Conservation (phyloP, 1,139 yeast genomes). For the Arxiozyma heterogenica region DNA sequence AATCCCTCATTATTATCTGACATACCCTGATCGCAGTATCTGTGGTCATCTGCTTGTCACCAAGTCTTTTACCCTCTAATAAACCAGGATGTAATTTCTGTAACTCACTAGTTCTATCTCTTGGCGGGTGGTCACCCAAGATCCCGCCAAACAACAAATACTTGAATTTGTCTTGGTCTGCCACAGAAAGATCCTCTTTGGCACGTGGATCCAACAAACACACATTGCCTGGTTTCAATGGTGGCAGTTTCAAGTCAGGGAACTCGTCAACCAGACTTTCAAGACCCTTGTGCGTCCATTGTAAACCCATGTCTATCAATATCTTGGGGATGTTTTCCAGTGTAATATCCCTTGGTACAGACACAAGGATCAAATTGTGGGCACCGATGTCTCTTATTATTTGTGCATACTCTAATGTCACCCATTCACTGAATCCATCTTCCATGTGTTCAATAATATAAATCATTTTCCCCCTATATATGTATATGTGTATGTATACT, state of each 20-base stretch:
- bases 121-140: slow-evolving; percentile 91
- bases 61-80: slow-evolving; percentile 76
- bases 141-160: slow-evolving; percentile 95
- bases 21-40: slow-evolving; percentile 95
- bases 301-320: slow-evolving; percentile 55
- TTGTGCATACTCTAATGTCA: slow-evolving; percentile 72
- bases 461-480: slow-evolving; percentile 43
- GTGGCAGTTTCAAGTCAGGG: slow-evolving; percentile 14
- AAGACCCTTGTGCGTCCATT: slow-evolving; percentile 76
- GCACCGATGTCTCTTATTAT: slow-evolving; percentile 76
- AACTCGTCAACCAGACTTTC: slow-evolving; percentile 35
- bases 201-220: slow-evolving; percentile 91
- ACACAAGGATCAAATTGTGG: slow-evolving; percentile 65
- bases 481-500: too few species aligned
- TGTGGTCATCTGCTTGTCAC: slow-evolving; percentile 89
- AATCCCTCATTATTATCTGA: slow-evolving; percentile 56
- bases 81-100: slow-evolving; percentile 56
- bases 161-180: slow-evolving; percentile 57
- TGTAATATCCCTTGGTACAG: slow-evolving; percentile 59
- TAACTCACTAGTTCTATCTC: slow-evolving; percentile 88
- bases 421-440: slow-evolving; percentile 95
- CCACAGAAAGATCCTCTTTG: slow-evolving; percentile 57
- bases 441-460: slow-evolving; percentile 97
- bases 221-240: slow-evolving; percentile 40
- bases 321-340: slow-evolving; percentile 55